Conservation (phyloP, 1,139 yeast genomes). For the Pichia sp. region DNA sequence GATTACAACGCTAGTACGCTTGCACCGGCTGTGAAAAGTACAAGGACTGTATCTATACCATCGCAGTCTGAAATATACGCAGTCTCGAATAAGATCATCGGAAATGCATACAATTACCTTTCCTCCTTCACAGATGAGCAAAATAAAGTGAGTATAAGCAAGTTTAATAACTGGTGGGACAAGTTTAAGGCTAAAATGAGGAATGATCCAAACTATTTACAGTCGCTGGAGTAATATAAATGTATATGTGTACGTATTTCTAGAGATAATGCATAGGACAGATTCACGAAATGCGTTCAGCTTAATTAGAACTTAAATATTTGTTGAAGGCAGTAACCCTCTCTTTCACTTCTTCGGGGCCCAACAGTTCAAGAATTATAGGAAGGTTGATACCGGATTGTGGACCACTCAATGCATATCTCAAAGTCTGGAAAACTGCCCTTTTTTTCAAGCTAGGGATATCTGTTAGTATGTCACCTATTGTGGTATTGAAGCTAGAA, state of each 20-base stretch:
- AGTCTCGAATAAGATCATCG: constrained; percentile 81
- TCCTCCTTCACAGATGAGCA: constrained; percentile 75
- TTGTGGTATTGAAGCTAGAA: constrained; percentile 12
- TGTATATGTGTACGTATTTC: not conserved
- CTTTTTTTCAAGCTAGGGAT: constrained; percentile 15
- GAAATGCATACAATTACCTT: constrained; percentile 84
- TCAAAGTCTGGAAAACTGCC: constrained; percentile 50
- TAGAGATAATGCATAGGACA: not conserved
- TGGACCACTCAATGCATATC: constrained; percentile 73
- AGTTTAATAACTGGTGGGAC: constrained; percentile 94
- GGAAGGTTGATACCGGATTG: constrained; percentile 69
- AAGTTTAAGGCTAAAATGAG: constrained; percentile 72
- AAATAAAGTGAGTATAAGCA: constrained; percentile 83
- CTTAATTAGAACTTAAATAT: not conserved
- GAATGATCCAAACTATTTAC: constrained; percentile 78
- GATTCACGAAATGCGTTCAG: not conserved
- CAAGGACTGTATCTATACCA: constrained; percentile 7
- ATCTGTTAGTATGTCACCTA: constrained; percentile 8
- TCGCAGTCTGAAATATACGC: constrained; percentile 22
- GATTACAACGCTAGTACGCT: not conserved
- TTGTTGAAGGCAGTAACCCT: constrained; percentile 37
- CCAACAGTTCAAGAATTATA: constrained; percentile 51
- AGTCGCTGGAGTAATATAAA: constrained; percentile 32
- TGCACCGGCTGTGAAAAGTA: constrained; percentile 8
- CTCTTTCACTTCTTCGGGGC: constrained; percentile 38